These are phyloP conservation scores for Emericellopsis cladophorae DNA, from an alignment of 2,329 filamentous ascomycete species.

Conservation along the genomic window DNA sequence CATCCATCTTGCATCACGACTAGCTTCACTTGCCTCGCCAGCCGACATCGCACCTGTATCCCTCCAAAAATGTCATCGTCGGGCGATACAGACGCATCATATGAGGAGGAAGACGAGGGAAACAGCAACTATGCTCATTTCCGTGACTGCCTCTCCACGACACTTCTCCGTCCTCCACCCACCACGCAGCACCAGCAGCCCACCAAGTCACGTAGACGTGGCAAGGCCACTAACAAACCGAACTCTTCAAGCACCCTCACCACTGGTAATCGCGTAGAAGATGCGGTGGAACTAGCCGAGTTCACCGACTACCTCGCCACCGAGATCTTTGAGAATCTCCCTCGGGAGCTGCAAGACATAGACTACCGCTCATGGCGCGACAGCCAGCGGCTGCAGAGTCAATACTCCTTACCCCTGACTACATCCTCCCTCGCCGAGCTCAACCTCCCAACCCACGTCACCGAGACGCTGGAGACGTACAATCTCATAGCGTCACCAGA, in stretches of 20 bases:
- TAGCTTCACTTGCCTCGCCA: no score
- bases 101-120: neutral
- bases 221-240: no score
- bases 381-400: constrained; percentile 29
- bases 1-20: no score
- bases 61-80: neutral
- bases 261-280: neutral
- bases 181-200: neutral
- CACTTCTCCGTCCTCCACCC: constrained; percentile 37
- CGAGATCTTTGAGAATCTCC: constrained; percentile 56
- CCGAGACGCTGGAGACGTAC: constrained; percentile 59
- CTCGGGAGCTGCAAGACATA: constrained; percentile 45
- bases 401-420: constrained; percentile 46
- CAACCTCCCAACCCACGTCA: constrained; percentile 36
- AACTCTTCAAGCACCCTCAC: neutral
- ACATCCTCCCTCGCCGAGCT: constrained; percentile 35
- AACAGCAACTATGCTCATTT: constrained; percentile 40
- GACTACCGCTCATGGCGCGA: constrained; percentile 41
- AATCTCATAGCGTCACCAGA: constrained; percentile 37
- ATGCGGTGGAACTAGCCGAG: constrained; percentile 58
- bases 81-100: no score
- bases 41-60: neutral
- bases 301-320: constrained; percentile 70
- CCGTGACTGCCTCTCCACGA: constrained; percentile 59
- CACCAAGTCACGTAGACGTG: neutral